Conservation (phyloP, 2,329 filamentous ascomycete genomes). For the Juglanconis sp. region DNA sequence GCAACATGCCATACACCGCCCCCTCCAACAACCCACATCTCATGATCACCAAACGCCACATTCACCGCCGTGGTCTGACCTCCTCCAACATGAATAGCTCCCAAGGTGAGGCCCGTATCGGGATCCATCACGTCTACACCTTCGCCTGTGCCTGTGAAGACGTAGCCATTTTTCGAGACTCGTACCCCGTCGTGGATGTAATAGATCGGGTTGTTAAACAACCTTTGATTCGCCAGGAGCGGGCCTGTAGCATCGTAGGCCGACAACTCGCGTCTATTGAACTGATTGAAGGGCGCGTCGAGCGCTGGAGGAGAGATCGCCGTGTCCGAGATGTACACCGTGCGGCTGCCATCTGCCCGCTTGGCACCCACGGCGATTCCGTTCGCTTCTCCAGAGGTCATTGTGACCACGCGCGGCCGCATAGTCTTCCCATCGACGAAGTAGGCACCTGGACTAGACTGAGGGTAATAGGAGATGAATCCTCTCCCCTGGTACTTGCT, state of each 20-base stretch:
- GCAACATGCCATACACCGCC: conserved; percentile 3
- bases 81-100: neutral
- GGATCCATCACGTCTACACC: conserved; percentile 2
- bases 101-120: neutral
- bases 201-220: neutral
- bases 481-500: neutral
- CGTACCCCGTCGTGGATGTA: neutral
- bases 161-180: neutral
- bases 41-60: neutral
- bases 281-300: neutral
- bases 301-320: neutral
- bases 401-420: neutral
- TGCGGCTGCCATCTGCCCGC: neutral
- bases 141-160: neutral
- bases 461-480: neutral
- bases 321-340: neutral
- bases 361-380: neutral
- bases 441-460: neutral
- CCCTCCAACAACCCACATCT: neutral
- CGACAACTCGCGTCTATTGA: neutral
- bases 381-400: neutral
- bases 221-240: neutral
- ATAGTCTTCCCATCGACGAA: neutral
- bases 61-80: neutral
- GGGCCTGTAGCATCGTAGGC: neutral